phyloP scores from a whole-genome alignment of 306 rosid genomes.

The Luffa aegyptiaca region DNA sequence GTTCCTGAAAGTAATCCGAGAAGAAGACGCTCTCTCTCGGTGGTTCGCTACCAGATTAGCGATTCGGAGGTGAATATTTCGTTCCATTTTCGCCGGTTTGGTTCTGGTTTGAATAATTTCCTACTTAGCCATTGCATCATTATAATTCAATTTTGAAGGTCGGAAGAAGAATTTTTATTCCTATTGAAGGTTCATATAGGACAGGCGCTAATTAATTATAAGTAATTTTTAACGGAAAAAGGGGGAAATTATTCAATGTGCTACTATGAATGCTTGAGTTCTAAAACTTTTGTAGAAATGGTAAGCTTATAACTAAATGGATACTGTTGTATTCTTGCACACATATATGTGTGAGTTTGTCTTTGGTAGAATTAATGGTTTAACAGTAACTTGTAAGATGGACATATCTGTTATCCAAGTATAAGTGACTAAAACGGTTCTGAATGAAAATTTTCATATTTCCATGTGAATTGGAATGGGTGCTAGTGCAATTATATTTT shows the following conservation, averaged over 20 bases:
- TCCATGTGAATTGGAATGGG: not conserved
- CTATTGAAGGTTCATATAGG: not conserved
- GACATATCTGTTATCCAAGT: not conserved
- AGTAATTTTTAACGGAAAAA: not conserved
- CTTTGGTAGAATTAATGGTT: not conserved
- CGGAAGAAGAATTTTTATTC: not conserved
- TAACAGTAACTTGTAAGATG: not conserved
- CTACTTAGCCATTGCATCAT: not conserved
- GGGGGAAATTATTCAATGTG: not conserved
- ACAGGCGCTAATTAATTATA: not conserved
- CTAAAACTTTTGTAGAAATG: not conserved
- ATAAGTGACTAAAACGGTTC: not conserved
- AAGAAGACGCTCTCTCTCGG: conserved; percentile 77
- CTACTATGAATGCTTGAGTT: not conserved
- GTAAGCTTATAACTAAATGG: not conserved
- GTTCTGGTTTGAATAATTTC: not conserved
- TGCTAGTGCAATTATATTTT: not conserved
- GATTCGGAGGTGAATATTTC: conserved; percentile 74
- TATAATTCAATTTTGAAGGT: not conserved
- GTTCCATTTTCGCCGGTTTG: not conserved
- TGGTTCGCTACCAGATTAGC: conserved; percentile 73
- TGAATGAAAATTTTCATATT: not conserved
- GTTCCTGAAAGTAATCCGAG: conserved; percentile 51
- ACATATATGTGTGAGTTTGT: not conserved
- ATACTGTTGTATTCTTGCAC: not conserved